These are phyloP conservation scores for Plenodomus biglobosus DNA, from an alignment of 2,329 filamentous ascomycete genomes.

Conservation along the genomic window DNA sequence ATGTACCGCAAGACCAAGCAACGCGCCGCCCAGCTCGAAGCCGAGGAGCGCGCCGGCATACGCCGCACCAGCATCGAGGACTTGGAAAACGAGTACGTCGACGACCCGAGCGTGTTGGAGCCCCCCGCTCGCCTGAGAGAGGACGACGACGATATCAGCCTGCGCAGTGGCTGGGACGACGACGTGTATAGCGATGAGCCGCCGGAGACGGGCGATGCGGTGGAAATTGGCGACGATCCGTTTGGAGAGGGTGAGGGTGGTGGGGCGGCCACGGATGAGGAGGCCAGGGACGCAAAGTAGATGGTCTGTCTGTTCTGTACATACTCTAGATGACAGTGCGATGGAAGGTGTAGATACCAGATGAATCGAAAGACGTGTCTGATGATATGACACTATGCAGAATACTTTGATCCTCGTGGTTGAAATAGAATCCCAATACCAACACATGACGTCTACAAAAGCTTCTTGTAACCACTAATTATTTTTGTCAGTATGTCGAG, in stretches of 20 bases:
- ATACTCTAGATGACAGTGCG: too few relatives aligned
- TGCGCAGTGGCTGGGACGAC: constrained; percentile 50
- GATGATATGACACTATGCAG: too few relatives aligned
- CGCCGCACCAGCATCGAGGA: constrained; percentile 36
- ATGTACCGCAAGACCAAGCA: constrained; percentile 70
- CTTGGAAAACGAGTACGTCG: constrained; percentile 46
- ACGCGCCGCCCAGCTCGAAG: constrained; percentile 53
- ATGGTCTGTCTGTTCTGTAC: too few relatives aligned
- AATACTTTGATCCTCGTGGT: too few relatives aligned
- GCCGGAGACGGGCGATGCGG: constrained; percentile 46
- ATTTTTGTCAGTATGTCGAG: too few relatives aligned
- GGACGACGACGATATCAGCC: constrained; percentile 55
- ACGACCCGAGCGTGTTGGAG: constrained; percentile 49
- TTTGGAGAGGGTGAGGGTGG: constrained; percentile 49
- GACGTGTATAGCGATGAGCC: constrained; percentile 49
- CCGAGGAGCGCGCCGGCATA: constrained; percentile 47
- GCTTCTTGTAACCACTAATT: too few relatives aligned
- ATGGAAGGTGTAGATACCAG: too few relatives aligned
- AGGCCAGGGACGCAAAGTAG: too few relatives aligned
- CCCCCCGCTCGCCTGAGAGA: constrained; percentile 47
- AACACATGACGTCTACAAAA: too few relatives aligned
- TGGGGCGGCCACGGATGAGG: too few relatives aligned
- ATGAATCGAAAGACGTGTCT: too few relatives aligned
- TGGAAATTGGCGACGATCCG: constrained; percentile 46
- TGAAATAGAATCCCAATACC: too few relatives aligned